Evolutionary conservation across 2,329 filamentous ascomycete genomes (phyloP), one percentile per base, ranked within the genome.

Genomic region (Diaporthe humulicola): DNA sequence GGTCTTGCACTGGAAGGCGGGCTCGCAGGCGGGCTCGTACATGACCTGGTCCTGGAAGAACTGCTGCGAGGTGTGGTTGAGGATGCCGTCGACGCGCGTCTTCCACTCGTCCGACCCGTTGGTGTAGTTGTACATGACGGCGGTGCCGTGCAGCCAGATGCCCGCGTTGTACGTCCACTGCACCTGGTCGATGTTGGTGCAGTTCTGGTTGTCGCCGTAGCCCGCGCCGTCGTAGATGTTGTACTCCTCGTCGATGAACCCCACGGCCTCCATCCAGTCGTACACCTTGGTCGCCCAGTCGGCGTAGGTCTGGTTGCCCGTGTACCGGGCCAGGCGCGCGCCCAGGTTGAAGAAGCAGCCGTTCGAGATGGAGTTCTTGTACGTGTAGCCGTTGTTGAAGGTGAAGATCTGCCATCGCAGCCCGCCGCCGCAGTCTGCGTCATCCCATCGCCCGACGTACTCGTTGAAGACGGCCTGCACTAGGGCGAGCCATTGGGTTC

Each of bases 331-430:
- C n/a, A 94, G 85, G 33, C 92, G 88, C 15, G 91, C 87, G 22
- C 84, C 86, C 48, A 88, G 80, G 75, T 87, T 87, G 79, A 88
- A 87, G 80, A 87, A 87, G 73, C 84, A 84, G 17, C 85, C 86
- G 78, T 88, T 88, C 38, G 86, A 83, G 75, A 88, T 87, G 12
- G 86, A 83, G 76, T 87, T 87, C 79, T 88, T 86, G 79, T 86
- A 86, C 73, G 83, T 80, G 75, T 83, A 98, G n/a, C 95, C 95
- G 57, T 89, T 91, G 81, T 97, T 97, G 87, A 94, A 95, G 1
- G 90, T 88, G 81, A 94, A 96, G 69, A 98, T 95, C 84, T 98
- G 95, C 94, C 94, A 96, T 76, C 93, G 90, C 66, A 97, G 83
- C 4, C 95, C 95, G 56, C 95, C 95, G 30, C 87, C 88, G 79